Evolutionary conservation across 768 basidiomycete genomes (phyloP), one percentile per base, ranked within the genome.

Genomic region (Termitomyces heimii): DNA sequence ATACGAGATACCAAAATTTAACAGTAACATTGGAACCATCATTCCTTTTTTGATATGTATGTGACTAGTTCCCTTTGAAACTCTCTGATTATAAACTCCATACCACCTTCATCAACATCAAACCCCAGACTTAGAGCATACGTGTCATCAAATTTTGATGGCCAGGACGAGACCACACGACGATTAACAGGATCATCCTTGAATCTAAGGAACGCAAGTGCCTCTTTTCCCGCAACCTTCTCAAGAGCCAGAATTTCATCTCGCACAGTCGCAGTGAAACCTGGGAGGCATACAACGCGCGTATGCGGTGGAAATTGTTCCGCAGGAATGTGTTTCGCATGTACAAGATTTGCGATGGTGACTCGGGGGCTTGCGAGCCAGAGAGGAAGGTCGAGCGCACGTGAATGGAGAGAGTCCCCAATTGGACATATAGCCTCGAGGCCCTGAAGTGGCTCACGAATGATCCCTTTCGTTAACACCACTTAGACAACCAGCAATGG

Each of bases 381-480:
- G 34, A 74, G 69, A 18, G 73, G 69, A 53, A 84, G 74, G 29
- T 75, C 71, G n/a, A 79, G 75, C 54, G 72, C 75, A 22, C 75
- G 74, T 6, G 76, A 74, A 57, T 70, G 66, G 56, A 75, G 60
- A 13, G 71, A 73, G 55, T 80, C 69, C 24, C 82, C 76, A 45
- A 84, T 77, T 20, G 83, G 82, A 65, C 83, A 84, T 46, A 76
- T 68, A 22, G 77, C 69, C 58, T 73, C 66, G 24, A 74, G 57
- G 42, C 82, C 82, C 54, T 81, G 76, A 4, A 86, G 70, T 0
- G 83, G 82, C 65, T 85, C 83, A 9, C 83, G 76, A 58, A 83
- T 79, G 63, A 85, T 74, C 4, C 73, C 78, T 78, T 10, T 39
- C 2, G 35, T 39, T 13, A 46, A 20, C 18, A 22, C 18, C 16